Percentiles rank a stretch among this genome's conserved stretches.
These are phyloP conservation scores for Pseudonitzschia multiseries DNA, from an alignment of 108 stramenopile species.

Conservation along the genomic window DNA sequence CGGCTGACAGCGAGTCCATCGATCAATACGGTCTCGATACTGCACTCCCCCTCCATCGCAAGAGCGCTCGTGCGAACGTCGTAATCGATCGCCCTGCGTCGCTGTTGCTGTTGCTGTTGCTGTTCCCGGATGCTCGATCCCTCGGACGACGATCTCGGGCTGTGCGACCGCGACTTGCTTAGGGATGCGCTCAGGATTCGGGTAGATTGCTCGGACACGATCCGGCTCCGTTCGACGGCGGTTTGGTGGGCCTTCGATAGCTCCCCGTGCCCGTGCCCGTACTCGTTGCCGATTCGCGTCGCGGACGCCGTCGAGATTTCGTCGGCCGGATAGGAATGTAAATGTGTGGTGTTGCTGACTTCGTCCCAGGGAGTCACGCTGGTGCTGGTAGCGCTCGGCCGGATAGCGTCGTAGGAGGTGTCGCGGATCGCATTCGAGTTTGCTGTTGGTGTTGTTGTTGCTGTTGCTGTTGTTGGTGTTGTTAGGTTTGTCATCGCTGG, in stretches of 20 bases:
- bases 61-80: neutral
- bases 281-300: neutral
- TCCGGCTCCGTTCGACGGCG: neutral
- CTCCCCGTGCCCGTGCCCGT: neutral
- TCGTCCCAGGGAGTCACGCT: neutral
- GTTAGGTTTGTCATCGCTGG: neutral
- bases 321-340: neutral
- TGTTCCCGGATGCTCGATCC: neutral
- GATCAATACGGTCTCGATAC: slow-evolving; percentile 9
- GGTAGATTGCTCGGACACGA: slow-evolving; percentile 1
- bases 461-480: neutral
- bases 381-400: neutral
- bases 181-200: neutral
- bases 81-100: neutral
- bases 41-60: neutral
- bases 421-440: no score
- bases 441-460: neutral
- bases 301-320: neutral
- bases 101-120: neutral
- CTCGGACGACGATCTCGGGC: neutral
- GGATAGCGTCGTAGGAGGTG: neutral
- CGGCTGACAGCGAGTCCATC: neutral
- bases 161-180: neutral
- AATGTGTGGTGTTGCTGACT: neutral
- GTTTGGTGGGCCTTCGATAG: neutral